Base-by-base conservation (phyloP, 164 flowering plant species). In the Taxillus chinensis region DNA sequence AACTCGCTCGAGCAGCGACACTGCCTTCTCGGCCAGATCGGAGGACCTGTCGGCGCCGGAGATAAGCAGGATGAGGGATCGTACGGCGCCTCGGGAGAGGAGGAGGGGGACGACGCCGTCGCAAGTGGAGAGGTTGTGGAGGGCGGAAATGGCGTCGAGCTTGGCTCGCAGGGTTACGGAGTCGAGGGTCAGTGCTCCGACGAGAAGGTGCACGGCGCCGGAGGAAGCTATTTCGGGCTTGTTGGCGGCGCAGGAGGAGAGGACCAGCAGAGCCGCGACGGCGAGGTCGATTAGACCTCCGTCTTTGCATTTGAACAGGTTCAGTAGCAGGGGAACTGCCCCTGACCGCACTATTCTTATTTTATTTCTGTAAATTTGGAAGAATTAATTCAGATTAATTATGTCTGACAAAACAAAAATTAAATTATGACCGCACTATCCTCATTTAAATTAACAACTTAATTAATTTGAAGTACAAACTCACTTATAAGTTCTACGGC, bases 71-170 rank as follows among this genome's bases (percentile, higher is more conserved):
- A 83, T 61, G 68, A 83, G 62, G 58, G 71, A 9, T n/a, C 37
- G 45, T 0, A 73, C 55, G 3, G 63, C 62, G 4, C 78, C 80
- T 4, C 78, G 64, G 3, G 74, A 70, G 2, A 75, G 66, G 3
- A 82, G 59, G 5, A 55, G 42, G 3, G 77, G 73, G 6, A 77
- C 55, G 8, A 51, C 63, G 45, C 74, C 69, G 4, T 63, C 55
- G 62, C 64, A 72, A 2, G 83, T 80, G n/a, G 86, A 79, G 62
- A 86, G 87, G 63, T 78, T 86, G 65, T 78, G 86, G 42, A 86
- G 80, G 3, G 86, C 74, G 42, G 80, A 60, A 49, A 86, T 69
- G 48, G 79, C 69, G 43, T 86, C 87, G 14, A 78, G 63, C 63
- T 70, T 80, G 37, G 80, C 76, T 70, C 78, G 92, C 48, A 45